phyloP scores from a whole-genome alignment of 192 early-diverging fungal species.

The Mortierella claussenii region DNA sequence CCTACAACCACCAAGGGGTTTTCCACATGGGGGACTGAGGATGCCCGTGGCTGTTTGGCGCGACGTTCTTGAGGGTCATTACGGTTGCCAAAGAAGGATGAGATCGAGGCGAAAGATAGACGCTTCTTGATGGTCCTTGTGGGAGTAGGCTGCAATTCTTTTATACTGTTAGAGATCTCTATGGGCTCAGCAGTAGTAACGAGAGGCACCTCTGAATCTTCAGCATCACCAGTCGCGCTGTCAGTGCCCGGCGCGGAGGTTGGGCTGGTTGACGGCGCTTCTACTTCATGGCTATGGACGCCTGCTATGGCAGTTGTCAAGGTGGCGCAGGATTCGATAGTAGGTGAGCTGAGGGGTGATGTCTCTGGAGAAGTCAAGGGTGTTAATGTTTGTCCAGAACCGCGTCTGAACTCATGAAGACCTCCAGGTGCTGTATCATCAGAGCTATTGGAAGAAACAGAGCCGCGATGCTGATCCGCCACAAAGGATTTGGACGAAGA shows the following conservation, averaged over 20 bases:
- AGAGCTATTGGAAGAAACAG: slow-evolving; percentile 33
- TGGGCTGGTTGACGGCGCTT: neutral
- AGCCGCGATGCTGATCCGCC: slow-evolving; percentile 28
- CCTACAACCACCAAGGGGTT: slow-evolving; percentile 30
- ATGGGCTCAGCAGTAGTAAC: neutral
- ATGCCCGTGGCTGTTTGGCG: slow-evolving; percentile 32
- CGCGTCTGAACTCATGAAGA: neutral
- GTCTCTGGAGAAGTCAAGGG: slow-evolving; percentile 21
- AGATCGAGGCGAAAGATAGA: slow-evolving; percentile 46
- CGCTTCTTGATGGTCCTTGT: slow-evolving; percentile 44
- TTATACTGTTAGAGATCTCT: neutral
- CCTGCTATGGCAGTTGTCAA: neutral
- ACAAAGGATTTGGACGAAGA: neutral
- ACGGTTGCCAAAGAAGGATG: slow-evolving; percentile 30
- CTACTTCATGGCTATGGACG: neutral
- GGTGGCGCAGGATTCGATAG: neutral
- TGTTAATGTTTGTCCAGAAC: slow-evolving; percentile 16
- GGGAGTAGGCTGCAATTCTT: neutral
- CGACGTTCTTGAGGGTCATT: slow-evolving; percentile 15
- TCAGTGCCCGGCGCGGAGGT: slow-evolving; percentile 2
- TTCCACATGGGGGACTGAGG: slow-evolving; percentile 40
- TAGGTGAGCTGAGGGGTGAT: slow-evolving; percentile 17
- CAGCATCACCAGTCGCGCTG: neutral
- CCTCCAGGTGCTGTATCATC: slow-evolving; percentile 8
- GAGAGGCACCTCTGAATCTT: too few species aligned